A percentile compares a stretch with the other conserved stretches of the same genome.
Conservation (phyloP, 257 asterid genomes). For the Agastache rugosa region DNA sequence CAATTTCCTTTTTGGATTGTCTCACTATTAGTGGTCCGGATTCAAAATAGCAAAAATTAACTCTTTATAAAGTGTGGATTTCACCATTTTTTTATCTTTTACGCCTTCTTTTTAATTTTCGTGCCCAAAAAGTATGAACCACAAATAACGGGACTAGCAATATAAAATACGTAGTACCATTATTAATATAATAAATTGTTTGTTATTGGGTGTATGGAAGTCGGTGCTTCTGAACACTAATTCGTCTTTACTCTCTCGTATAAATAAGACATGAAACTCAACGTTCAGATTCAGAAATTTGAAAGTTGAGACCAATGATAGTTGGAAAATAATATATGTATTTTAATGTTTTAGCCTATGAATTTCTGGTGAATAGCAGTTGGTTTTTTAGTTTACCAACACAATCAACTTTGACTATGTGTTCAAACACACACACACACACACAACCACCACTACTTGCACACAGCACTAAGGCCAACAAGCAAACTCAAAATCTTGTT, state of each 20-base stretch:
- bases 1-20: too few species aligned
- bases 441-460: background rate
- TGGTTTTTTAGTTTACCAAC: slow-evolving; percentile 31
- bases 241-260: slow-evolving; percentile 45
- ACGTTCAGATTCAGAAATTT: slow-evolving; percentile 40
- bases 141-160: too few species aligned
- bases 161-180: background rate
- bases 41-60: too few species aligned
- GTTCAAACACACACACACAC: slow-evolving; percentile 16
- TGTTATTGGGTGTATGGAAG: slow-evolving; percentile 40
- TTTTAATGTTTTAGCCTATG: background rate
- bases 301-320: slow-evolving; percentile 27
- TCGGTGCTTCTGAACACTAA: slow-evolving; percentile 56
- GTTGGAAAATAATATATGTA: background rate
- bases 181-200: background rate
- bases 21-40: too few species aligned
- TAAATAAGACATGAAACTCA: background rate
- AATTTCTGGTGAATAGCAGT: slow-evolving; percentile 19
- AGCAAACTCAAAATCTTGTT: slow-evolving; percentile 15
- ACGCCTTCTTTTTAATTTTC: too few species aligned
- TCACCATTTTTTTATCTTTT: too few species aligned
- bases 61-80: too few species aligned
- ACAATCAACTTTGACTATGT: slow-evolving; percentile 40
- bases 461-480: slow-evolving; percentile 36
- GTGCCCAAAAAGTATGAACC: too few species aligned